phyloP scores from a whole-genome alignment of 2,329 filamentous ascomycete species.

The Sordariomycetes sp. region DNA sequence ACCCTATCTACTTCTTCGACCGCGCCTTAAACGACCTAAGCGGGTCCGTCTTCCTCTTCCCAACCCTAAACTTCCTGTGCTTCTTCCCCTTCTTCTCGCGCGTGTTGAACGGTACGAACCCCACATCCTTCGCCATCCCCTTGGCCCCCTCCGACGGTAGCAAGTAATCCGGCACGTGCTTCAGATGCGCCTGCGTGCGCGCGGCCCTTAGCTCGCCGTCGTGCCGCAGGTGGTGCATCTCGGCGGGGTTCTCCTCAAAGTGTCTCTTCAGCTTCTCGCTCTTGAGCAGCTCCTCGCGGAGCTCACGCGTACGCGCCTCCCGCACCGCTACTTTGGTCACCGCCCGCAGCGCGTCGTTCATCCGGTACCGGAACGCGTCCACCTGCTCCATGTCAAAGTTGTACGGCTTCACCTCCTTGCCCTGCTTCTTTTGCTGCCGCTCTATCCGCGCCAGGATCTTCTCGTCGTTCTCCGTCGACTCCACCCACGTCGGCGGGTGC shows the following conservation, averaged over 20 bases:
- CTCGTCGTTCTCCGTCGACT: slow-evolving; percentile 71
- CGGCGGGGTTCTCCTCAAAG: slow-evolving; percentile 92
- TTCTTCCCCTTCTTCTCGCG: slow-evolving; percentile 29
- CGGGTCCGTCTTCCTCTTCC: slow-evolving; percentile 63
- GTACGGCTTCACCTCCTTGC: slow-evolving; percentile 77
- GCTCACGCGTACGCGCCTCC: slow-evolving; percentile 77
- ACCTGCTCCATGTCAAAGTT: slow-evolving; percentile 90
- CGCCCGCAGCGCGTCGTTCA: slow-evolving; percentile 80
- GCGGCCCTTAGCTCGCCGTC: slow-evolving; percentile 79
- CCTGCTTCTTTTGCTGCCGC: slow-evolving; percentile 64
- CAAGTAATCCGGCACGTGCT: slow-evolving; percentile 88
- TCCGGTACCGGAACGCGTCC: slow-evolving; percentile 86
- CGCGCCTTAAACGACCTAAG: slow-evolving; percentile 75
- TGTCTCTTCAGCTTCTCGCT: slow-evolving; percentile 89
- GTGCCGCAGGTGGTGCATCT: slow-evolving; percentile 76
- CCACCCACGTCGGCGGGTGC: slow-evolving; percentile 73
- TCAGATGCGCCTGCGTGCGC: slow-evolving; percentile 75
- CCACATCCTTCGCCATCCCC: slow-evolving; percentile 53
- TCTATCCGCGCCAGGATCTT: slow-evolving; percentile 68
- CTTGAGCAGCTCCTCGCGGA: slow-evolving; percentile 81
- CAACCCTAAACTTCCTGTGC: slow-evolving; percentile 32
- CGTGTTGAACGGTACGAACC: slow-evolving; percentile 60
- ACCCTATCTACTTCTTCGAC: slow-evolving; percentile 22
- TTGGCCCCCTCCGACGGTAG: slow-evolving; percentile 67
- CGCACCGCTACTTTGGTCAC: slow-evolving; percentile 84